Base-by-base conservation (phyloP, 2,329 filamentous ascomycete genomes). In the Colletotrichum navitas region DNA sequence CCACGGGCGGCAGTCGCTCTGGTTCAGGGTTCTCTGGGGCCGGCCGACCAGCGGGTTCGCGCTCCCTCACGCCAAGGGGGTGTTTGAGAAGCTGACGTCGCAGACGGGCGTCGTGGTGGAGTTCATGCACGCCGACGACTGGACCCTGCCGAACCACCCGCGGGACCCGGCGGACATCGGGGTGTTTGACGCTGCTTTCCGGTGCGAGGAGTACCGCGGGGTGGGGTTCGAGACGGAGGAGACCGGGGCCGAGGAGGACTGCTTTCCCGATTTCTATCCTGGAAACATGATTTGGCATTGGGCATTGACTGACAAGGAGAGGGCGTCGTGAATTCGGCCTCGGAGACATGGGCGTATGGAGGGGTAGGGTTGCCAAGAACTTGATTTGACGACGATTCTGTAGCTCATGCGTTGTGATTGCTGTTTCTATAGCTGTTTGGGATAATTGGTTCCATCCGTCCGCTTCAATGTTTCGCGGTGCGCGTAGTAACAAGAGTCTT, bases 1-100 rank as follows among this genome's bases (percentile, higher is more conserved):
- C 26, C 69, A 72, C 39, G 69, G 69, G 21, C 59, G 69, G 24
- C 69, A 72, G 1, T 63, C 69, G 6, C 39, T 72, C 24, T 72
- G 69, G 69, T 72, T 72, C 60, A 47, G 69, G 3, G 69, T 72
- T 3, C 59, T 72, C n/a, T 69, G 66, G 65, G 65, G 65, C 24
- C 51, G 43, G 7, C 65, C 69, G 5, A 26, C 32, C 5, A 47
- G 45, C 21, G n/a, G 26, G 0, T 68, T 72, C 16, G 69, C 69
- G 6, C 54, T 68, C 32, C n/a, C 54, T 11, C 65, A 56, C 36
- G 69, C 60, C 6, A 32, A 26, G 29, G 60, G 63, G 12, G 47
- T 39, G 24, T 68, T 72, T 36, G 69, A 60, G 52, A 54, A 12
- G 54, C 39, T 68, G 45, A 72, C 63, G 65, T 36, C 24, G 36